Percentiles rank a stretch among this genome's conserved stretches.
phyloP scores from a whole-genome alignment of 2,329 filamentous ascomycete species.

The Periconia digitata region DNA sequence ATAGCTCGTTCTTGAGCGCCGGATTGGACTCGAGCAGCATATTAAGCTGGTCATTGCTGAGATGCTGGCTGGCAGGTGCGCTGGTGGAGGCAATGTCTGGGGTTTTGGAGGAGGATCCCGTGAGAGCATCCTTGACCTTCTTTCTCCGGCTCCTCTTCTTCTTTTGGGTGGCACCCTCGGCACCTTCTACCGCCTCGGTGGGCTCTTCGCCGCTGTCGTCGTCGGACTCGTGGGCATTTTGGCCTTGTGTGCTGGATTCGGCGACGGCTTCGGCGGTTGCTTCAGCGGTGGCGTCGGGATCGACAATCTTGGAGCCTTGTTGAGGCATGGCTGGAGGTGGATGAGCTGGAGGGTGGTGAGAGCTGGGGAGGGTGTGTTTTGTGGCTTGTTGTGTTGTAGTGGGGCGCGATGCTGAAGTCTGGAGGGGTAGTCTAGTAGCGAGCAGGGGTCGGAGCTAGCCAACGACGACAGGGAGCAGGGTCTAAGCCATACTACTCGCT shows the following conservation, averaged over 20 bases:
- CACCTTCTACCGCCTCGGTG: constrained; percentile 42
- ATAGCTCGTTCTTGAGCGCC: constrained; percentile 40
- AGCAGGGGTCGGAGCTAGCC: too few relatives aligned
- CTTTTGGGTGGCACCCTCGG: constrained; percentile 51
- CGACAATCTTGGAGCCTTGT: constrained; percentile 64
- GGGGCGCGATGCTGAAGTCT: too few relatives aligned
- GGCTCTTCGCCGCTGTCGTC: constrained; percentile 24
- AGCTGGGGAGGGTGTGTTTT: not conserved
- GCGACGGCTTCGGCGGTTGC: constrained; percentile 46
- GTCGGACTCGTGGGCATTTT: constrained; percentile 34
- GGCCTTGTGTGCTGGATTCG: constrained; percentile 33
- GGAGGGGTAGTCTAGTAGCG: too few relatives aligned
- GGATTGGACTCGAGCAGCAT: constrained; percentile 42
- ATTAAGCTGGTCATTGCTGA: constrained; percentile 42
- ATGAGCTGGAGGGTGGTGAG: not conserved
- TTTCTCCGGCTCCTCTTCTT: constrained; percentile 69
- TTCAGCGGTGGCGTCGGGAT: constrained; percentile 54
- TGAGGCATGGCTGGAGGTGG: constrained; percentile 31
- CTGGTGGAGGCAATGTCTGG: constrained; percentile 26
- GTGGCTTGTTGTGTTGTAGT: not conserved
- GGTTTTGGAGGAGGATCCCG: constrained; percentile 38
- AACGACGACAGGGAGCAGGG: too few relatives aligned
- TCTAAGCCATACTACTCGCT: too few relatives aligned
- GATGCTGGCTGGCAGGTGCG: constrained; percentile 29
- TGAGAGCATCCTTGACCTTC: constrained; percentile 55